These are phyloP conservation scores for Lepidium campestre DNA, from an alignment of 441 rosid species.

Conservation along the genomic window DNA sequence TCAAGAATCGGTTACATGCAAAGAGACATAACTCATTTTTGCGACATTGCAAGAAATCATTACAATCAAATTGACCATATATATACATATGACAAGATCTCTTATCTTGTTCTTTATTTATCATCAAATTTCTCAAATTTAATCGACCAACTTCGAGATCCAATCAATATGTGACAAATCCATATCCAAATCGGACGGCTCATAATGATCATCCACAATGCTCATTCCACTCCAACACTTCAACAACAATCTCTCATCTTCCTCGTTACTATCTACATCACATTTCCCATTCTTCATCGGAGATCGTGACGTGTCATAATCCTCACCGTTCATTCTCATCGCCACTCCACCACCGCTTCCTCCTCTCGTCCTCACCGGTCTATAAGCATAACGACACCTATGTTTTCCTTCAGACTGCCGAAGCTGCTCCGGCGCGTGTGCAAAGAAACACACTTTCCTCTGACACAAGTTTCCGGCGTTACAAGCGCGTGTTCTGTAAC, in stretches of 20 bases:
- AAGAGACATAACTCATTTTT: background rate
- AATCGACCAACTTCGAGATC: conserved; percentile 64
- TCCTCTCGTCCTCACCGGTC: conserved; percentile 16
- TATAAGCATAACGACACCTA: conserved; percentile 25
- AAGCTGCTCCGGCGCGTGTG: conserved; percentile 77
- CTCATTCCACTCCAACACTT: conserved; percentile 38
- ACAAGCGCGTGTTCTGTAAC: conserved; percentile 76
- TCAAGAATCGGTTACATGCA: conserved; percentile 4
- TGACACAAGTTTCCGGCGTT: conserved; percentile 63
- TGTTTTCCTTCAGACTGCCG: conserved; percentile 38
- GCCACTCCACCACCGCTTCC: conserved; percentile 17
- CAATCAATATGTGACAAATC: conserved; percentile 55
- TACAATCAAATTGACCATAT: conserved; percentile 9
- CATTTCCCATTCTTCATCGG: conserved; percentile 21
- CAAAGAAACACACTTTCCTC: conserved; percentile 87
- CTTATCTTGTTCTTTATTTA: background rate
- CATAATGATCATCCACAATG: conserved; percentile 26
- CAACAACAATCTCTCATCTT: conserved; percentile 20
- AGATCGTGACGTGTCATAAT: conserved; percentile 8
- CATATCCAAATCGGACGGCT: conserved; percentile 31
- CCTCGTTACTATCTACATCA: conserved; percentile 24
- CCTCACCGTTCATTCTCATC: conserved; percentile 9
- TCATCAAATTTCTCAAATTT: conserved; percentile 3
- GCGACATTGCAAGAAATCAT: conserved; percentile 14
- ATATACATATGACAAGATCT: conserved; percentile 19